Evolutionary conservation across 2,329 filamentous ascomycete species (phyloP).

Genomic region (Cladorrhinum sp.): DNA sequence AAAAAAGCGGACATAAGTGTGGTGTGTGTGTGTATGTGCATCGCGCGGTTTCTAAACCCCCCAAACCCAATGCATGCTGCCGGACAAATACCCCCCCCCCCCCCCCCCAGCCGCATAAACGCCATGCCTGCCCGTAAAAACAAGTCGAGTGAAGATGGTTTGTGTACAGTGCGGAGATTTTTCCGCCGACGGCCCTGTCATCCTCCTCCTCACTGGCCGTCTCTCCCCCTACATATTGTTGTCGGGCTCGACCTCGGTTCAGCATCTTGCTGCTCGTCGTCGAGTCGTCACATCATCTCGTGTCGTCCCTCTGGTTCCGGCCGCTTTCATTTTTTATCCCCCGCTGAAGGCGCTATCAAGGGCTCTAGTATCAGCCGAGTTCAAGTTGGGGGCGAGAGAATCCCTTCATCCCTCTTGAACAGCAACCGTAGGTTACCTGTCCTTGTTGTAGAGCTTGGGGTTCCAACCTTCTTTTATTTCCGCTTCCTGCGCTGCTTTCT

Average conservation of each 20-base stretch:
- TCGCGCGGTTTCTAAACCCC: background rate
- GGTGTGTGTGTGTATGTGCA: background rate
- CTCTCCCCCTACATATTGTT: background rate
- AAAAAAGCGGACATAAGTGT: conserved; percentile 2
- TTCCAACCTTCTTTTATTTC: conserved; percentile 86
- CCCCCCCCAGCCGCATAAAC: conserved; percentile 18
- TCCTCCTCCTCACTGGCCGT: background rate
- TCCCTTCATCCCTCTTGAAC: background rate
- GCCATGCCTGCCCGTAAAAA: conserved; percentile 24
- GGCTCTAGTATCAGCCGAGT: background rate
- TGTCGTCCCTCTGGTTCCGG: background rate
- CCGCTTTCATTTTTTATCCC: background rate
- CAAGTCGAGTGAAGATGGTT: conserved; percentile 30
- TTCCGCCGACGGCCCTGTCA: background rate
- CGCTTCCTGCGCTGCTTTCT: conserved; percentile 69
- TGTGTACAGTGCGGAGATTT: conserved; percentile 15
- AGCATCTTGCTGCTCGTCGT: background rate
- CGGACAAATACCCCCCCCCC: background rate
- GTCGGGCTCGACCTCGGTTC: background rate
- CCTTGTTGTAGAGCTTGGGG: conserved; percentile 93
- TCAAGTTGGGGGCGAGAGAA: background rate
- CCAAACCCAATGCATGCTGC: conserved; percentile 14
- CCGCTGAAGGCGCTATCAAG: background rate
- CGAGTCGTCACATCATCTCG: background rate
- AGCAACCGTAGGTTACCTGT: conserved; percentile 50